These are phyloP conservation scores for Schizophyllum commune DNA, from an alignment of 1,284 basidiomycete genomes.

Conservation along the genomic window DNA sequence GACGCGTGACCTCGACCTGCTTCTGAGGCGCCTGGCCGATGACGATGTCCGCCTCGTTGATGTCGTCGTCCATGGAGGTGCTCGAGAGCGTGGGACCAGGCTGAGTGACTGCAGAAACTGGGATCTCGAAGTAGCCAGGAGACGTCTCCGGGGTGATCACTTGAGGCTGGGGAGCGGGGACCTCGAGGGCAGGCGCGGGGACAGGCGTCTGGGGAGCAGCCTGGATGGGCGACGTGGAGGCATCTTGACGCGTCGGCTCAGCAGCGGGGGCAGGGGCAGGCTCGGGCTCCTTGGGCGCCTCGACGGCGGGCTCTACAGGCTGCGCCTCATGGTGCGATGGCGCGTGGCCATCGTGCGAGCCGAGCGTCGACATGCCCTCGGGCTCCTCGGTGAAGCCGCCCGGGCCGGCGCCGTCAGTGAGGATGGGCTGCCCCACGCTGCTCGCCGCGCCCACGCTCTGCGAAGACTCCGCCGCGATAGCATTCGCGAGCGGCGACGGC, in stretches of 20 bases:
- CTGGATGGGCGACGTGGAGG: neutral
- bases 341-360: neutral
- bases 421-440: constrained; percentile 27
- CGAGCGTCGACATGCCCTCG: constrained; percentile 21
- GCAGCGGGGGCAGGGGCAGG: neutral
- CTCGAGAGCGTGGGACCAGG: neutral
- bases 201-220: neutral
- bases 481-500: constrained; percentile 1
- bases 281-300: neutral
- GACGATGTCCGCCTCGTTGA: neutral
- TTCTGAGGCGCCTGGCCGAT: neutral
- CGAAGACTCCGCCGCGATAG: constrained; percentile 3
- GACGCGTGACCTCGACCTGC: neutral
- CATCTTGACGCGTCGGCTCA: neutral
- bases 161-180: neutral
- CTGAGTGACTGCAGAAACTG: neutral
- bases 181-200: neutral
- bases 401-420: constrained; percentile 27
- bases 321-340: neutral
- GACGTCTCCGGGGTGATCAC: neutral
- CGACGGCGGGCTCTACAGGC: neutral
- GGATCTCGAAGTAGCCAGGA: neutral
- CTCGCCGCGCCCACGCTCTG: constrained; percentile 6
- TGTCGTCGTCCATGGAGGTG: neutral
- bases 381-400: constrained; percentile 36